These are phyloP conservation scores for Epithele typhae DNA, from an alignment of 768 basidiomycete species.

Conservation along the genomic window DNA sequence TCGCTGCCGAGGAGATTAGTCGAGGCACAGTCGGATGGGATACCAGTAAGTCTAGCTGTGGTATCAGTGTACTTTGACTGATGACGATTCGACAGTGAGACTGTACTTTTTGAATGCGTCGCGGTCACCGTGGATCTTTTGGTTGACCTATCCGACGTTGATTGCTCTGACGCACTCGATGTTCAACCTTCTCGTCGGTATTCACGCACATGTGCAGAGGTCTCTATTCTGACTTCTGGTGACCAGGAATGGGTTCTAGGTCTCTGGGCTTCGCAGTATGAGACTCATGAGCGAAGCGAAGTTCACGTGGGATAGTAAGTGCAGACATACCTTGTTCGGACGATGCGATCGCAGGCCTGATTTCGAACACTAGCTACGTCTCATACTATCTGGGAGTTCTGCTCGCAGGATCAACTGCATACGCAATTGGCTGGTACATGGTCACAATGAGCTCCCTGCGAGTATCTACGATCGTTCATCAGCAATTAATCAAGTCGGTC, in stretches of 20 bases:
- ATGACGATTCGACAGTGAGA: constrained; percentile 20
- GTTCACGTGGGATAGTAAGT: constrained; percentile 33
- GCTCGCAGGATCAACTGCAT: too few relatives aligned
- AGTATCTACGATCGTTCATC: constrained; percentile 53
- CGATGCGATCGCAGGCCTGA: too few relatives aligned
- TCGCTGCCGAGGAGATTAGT: constrained; percentile 59
- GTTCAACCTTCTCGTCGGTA: too few relatives aligned
- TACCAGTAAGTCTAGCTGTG: constrained; percentile 27
- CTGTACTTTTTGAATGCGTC: constrained; percentile 20
- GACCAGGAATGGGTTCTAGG: constrained; percentile 44
- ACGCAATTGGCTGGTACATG: constrained; percentile 33
- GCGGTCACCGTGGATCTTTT: constrained; percentile 6
- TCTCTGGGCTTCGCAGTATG: constrained; percentile 41
- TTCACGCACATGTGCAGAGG: too few relatives aligned
- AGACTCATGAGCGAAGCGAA: constrained; percentile 26
- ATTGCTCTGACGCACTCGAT: constrained; percentile 24
- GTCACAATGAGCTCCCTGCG: constrained; percentile 44
- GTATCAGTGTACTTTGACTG: too few relatives aligned
- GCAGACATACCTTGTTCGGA: constrained; percentile 21
- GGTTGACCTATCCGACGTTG: background rate
- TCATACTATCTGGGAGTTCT: too few relatives aligned
- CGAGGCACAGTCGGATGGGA: constrained; percentile 54
- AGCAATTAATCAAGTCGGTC: constrained; percentile 45
- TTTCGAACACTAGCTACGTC: too few relatives aligned
- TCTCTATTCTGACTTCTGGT: background rate